Conservation (phyloP, 2,329 filamentous ascomycete species). For the Neofusicoccum kwambonambiense region DNA sequence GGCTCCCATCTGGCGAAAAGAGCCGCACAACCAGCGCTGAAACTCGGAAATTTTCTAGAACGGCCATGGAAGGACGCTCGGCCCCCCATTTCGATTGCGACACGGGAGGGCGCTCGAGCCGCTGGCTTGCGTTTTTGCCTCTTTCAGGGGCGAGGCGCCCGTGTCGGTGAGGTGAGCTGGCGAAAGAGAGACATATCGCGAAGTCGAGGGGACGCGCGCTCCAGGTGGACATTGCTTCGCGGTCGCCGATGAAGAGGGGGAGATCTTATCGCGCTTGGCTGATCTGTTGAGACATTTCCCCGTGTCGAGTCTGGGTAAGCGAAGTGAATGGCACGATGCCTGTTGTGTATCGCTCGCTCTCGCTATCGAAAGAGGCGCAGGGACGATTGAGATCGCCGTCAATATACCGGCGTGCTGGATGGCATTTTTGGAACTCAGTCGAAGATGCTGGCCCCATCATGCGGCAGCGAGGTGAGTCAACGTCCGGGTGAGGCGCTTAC, state of each 20-base stretch:
- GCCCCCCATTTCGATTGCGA: background rate
- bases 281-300: slow-evolving; percentile 9
- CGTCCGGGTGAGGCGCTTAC: background rate
- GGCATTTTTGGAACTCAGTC: background rate
- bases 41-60: slow-evolving; percentile 15
- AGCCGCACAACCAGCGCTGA: slow-evolving; percentile 1
- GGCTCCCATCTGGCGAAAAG: background rate
- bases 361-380: background rate
- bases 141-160: background rate
- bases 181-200: background rate
- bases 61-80: slow-evolving; percentile 8
- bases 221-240: background rate
- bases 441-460: background rate
- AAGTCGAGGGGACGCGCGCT: background rate
- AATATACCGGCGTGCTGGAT: background rate
- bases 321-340: slow-evolving; percentile 9
- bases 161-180: slow-evolving; percentile 2
- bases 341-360: background rate
- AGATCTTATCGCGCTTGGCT: slow-evolving; percentile 7
- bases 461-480: slow-evolving; percentile 1
- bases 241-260: background rate
- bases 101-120: background rate
- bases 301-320: slow-evolving; percentile 10
- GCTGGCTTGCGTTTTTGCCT: background rate
- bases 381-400: slow-evolving; percentile 7